phyloP scores from a whole-genome alignment of 805 yeast species.

The Lipomyces mesembrius region DNA sequence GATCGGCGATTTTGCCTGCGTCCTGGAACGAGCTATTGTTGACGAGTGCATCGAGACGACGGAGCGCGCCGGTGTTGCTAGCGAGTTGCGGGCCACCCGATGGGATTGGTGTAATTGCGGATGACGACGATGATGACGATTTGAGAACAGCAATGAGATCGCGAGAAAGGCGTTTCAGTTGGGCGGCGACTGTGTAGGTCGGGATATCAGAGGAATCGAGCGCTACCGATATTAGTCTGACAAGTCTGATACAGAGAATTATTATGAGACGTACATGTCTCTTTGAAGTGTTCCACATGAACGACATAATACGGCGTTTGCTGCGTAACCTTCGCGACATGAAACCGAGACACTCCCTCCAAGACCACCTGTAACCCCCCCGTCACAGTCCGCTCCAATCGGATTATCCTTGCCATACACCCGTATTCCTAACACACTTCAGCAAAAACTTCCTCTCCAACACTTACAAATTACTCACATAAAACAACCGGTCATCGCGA shows the following conservation, averaged over 20 bases:
- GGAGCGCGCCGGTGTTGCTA: constrained; percentile 12
- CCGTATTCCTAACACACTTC: constrained; percentile 26
- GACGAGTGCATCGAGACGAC: constrained; percentile 29
- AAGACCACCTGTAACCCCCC: constrained; percentile 31
- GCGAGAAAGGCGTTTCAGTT: constrained; percentile 33
- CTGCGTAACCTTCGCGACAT: constrained; percentile 20
- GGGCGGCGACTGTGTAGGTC: constrained; percentile 34
- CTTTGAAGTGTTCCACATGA: constrained; percentile 10
- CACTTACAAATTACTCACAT: constrained; percentile 7
- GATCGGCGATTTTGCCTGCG: constrained; percentile 45
- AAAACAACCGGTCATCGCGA: constrained; percentile 5
- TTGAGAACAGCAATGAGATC: constrained; percentile 30
- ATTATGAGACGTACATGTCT: neutral
- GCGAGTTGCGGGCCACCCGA: neutral
- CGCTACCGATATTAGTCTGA: constrained; percentile 19
- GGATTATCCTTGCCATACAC: constrained; percentile 35
- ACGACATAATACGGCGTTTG: constrained; percentile 17
- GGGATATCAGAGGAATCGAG: constrained; percentile 34
- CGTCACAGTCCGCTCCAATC: constrained; percentile 35
- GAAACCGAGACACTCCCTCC: constrained; percentile 38
- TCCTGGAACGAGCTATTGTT: constrained; percentile 34
- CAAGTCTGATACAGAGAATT: constrained; percentile 3
- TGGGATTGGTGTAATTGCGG: neutral
- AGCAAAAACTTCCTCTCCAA: too few species aligned
- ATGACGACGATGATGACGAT: neutral